Conservation (phyloP, 352 stramenopile genomes). For the Achlya hypogyna region DNA sequence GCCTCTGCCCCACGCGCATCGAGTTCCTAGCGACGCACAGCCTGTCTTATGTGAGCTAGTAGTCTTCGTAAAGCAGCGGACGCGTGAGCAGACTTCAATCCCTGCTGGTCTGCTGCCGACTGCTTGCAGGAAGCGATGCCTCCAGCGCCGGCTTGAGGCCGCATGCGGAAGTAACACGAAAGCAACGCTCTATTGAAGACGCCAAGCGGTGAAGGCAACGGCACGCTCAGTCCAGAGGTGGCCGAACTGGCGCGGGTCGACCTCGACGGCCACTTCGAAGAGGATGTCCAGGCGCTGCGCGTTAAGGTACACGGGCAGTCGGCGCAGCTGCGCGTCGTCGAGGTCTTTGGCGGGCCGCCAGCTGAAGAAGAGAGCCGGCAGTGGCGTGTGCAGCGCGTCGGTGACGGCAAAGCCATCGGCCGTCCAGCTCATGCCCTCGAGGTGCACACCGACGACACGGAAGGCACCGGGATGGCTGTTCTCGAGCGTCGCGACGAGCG, state of each 20-base stretch:
- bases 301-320: conserved; percentile 82
- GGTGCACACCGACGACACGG: conserved; percentile 54
- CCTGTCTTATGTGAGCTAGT: too few relatives aligned
- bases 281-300: conserved; percentile 61
- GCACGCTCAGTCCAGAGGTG: conserved; percentile 71
- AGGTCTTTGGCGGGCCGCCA: conserved; percentile 44
- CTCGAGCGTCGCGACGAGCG: conserved; percentile 63
- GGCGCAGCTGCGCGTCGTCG: conserved; percentile 24
- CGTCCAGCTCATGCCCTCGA: conserved; percentile 79
- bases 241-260: conserved; percentile 44
- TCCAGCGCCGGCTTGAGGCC: too few relatives aligned
- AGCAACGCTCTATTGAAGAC: too few relatives aligned
- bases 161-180: too few relatives aligned
- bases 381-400: conserved; percentile 59
- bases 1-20: too few relatives aligned
- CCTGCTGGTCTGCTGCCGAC: too few relatives aligned
- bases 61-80: too few relatives aligned
- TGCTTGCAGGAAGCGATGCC: too few relatives aligned
- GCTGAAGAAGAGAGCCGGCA: conserved; percentile 57
- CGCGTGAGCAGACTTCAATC: too few relatives aligned
- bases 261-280: conserved; percentile 70
- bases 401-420: conserved; percentile 56
- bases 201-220: conserved; percentile 71
- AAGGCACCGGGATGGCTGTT: conserved; percentile 38
- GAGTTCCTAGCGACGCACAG: too few relatives aligned